phyloP scores from a whole-genome alignment of 2,329 filamentous ascomycete genomes.

The Penicillium sp. region DNA sequence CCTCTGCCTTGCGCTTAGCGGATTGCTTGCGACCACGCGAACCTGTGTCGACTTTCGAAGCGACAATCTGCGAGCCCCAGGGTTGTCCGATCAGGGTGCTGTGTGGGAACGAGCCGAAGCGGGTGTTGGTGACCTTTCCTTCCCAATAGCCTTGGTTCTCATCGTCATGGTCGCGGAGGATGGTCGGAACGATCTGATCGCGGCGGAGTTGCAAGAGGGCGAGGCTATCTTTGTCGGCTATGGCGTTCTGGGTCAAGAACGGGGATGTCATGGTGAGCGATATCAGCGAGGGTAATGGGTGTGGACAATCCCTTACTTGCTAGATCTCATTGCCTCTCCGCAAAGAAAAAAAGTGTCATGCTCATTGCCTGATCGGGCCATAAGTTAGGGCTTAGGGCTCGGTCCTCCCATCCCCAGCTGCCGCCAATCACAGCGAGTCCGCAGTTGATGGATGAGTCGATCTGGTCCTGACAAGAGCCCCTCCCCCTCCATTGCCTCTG shows the following conservation, averaged over 20 bases:
- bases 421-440: conserved; percentile 21
- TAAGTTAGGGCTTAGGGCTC: conserved; percentile 26
- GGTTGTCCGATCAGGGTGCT: conserved; percentile 72
- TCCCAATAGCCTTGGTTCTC: conserved; percentile 70
- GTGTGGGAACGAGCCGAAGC: conserved; percentile 88
- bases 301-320: not conserved
- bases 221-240: conserved; percentile 63
- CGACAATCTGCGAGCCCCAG: conserved; percentile 90
- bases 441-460: conserved; percentile 21
- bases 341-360: conserved; percentile 16
- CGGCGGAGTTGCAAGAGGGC: conserved; percentile 85
- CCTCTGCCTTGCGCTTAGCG: conserved; percentile 49
- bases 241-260: conserved; percentile 69
- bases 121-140: conserved; percentile 80
- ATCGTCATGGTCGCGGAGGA: conserved; percentile 61
- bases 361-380: conserved; percentile 16
- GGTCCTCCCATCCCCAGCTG: not conserved
- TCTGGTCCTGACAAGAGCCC: conserved; percentile 17
- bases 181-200: conserved; percentile 76
- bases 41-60: conserved; percentile 85
- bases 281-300: not conserved
- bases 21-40: conserved; percentile 72
- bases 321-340: conserved; percentile 1
- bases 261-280: conserved; percentile 56
- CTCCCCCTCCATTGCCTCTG: conserved; percentile 20